These are phyloP conservation scores for Lobosporangium transversale DNA, from an alignment of 192 early-diverging fungal species.

Conservation along the genomic window DNA sequence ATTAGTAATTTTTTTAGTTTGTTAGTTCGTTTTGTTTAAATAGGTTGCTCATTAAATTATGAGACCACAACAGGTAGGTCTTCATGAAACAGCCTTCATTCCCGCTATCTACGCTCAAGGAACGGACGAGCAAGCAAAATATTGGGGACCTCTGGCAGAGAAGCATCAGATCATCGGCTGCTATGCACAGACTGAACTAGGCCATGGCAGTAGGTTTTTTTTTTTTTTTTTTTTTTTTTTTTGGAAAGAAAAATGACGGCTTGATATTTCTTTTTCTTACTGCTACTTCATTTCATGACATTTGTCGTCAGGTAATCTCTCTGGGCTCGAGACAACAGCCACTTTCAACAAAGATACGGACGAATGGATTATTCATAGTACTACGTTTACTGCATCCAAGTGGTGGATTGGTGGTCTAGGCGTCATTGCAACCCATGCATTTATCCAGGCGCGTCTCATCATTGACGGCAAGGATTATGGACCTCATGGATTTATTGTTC, in stretches of 20 bases:
- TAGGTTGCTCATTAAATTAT: too few relatives aligned
- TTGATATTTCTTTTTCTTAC: too few relatives aligned
- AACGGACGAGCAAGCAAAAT: conserved; percentile 73
- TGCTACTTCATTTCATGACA: too few relatives aligned
- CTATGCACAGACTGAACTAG: conserved; percentile 87
- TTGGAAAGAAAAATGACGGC: too few relatives aligned
- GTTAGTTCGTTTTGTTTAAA: too few relatives aligned
- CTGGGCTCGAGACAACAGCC: conserved; percentile 82
- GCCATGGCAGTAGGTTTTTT: conserved; percentile 55
- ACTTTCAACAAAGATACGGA: conserved; percentile 76
- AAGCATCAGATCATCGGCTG: conserved; percentile 83
- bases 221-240: too few relatives aligned
- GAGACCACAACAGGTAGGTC: conserved; percentile 15
- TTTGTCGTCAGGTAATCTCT: conserved; percentile 64
- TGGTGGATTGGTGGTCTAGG: conserved; percentile 89
- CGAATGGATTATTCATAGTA: conserved; percentile 84
- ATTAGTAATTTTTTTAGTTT: too few relatives aligned
- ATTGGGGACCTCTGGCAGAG: conserved; percentile 74
- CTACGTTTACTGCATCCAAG: conserved; percentile 64
- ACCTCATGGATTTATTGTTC: conserved; percentile 81
- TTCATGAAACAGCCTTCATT: conserved; percentile 71
- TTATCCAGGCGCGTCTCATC: conserved; percentile 83
- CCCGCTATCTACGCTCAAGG: conserved; percentile 78
- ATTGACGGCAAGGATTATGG: conserved; percentile 75
- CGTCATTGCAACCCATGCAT: conserved; percentile 73